Evolutionary conservation across 129 eudicot genomes (phyloP).

Genomic region (Oenanthe sinensis): DNA sequence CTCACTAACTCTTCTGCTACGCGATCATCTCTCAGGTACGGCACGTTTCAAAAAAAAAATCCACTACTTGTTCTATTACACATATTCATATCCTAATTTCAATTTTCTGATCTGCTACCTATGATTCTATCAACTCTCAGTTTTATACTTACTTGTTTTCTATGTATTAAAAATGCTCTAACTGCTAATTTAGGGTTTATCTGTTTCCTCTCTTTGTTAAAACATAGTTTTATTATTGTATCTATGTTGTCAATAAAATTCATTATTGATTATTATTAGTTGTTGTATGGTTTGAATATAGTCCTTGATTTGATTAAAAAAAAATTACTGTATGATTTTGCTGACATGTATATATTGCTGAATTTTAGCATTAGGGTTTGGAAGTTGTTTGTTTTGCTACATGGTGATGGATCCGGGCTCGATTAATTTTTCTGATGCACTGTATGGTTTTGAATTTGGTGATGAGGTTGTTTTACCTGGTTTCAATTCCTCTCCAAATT

Average conservation of each 20-base stretch:
- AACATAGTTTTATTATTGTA: background rate
- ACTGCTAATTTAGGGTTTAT: background rate
- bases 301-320: background rate
- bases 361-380: background rate
- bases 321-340: background rate
- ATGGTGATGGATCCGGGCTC: constrained; percentile 56
- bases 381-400: constrained; percentile 11
- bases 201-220: background rate
- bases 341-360: background rate
- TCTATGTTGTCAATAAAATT: background rate
- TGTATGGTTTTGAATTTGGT: constrained; percentile 28
- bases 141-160: background rate
- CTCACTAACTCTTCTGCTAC: background rate
- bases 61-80: background rate
- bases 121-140: background rate
- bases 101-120: background rate
- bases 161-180: background rate
- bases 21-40: background rate
- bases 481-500: constrained; percentile 26
- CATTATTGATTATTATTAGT: background rate
- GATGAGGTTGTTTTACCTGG: constrained; percentile 27
- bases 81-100: background rate
- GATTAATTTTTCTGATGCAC: constrained; percentile 21
- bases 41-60: background rate
- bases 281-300: background rate